phyloP scores from a whole-genome alignment of 2,329 filamentous ascomycete species.

The Alternaria viburni region DNA sequence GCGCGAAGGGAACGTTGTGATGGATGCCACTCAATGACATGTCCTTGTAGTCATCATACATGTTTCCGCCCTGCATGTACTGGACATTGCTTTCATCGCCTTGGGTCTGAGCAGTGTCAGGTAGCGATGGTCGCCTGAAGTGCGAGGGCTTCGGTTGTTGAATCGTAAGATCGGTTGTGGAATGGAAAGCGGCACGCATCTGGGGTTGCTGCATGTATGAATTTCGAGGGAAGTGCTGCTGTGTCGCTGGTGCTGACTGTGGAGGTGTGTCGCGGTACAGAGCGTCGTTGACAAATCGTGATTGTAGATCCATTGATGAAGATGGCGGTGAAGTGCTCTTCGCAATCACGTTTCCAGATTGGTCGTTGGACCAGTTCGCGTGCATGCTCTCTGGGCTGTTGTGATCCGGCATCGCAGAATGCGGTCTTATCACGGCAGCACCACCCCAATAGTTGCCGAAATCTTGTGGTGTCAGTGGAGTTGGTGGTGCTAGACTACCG shows the following conservation, averaged over 20 bases:
- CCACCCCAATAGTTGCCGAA: constrained; percentile 52
- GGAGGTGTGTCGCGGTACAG: constrained; percentile 56
- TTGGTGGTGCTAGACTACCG: constrained; percentile 55
- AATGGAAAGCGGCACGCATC: constrained; percentile 41
- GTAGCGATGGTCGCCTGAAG: constrained; percentile 46
- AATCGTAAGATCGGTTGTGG: constrained; percentile 42
- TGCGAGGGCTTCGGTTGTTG: constrained; percentile 46
- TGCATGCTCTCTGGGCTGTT: constrained; percentile 50
- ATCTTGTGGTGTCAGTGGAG: constrained; percentile 54
- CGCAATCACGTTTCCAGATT: constrained; percentile 34
- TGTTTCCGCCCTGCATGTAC: constrained; percentile 29
- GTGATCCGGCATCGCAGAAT: constrained; percentile 43
- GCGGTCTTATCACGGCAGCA: constrained; percentile 37
- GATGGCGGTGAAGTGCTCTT: constrained; percentile 54
- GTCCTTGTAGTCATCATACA: constrained; percentile 39
- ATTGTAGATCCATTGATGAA: constrained; percentile 49
- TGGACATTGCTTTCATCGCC: constrained; percentile 32
- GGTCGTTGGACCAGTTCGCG: constrained; percentile 47
- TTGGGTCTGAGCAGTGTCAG: constrained; percentile 34
- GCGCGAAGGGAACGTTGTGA: constrained; percentile 44
- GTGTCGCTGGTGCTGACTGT: constrained; percentile 58
- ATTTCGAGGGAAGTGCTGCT: constrained; percentile 52
- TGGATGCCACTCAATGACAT: constrained; percentile 38
- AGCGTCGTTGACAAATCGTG: constrained; percentile 38
- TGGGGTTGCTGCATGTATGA: constrained; percentile 47